phyloP scores from a whole-genome alignment of 495 filamentous ascomycete genomes.

The Talaromyces proteolyticus region DNA sequence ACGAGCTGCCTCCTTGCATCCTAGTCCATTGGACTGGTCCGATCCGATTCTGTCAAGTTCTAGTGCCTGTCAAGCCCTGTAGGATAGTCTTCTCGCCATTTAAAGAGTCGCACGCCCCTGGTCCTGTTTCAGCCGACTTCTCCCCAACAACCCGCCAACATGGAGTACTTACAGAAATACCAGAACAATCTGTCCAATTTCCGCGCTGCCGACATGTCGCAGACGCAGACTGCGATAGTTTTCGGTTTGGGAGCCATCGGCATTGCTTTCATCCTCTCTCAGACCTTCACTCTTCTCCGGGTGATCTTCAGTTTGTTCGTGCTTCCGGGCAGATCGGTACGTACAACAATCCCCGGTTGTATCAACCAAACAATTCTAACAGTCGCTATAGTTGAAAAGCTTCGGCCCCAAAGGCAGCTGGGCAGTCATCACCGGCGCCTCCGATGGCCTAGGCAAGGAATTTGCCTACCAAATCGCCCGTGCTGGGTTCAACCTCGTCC shows the following conservation, averaged over 20 bases:
- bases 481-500: constrained; percentile 86
- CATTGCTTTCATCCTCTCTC: constrained; percentile 49
- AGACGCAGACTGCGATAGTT: constrained; percentile 1
- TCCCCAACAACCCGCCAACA: constrained; percentile 10
- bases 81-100: too few species aligned
- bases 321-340: constrained; percentile 58
- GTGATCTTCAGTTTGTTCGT: constrained; percentile 73
- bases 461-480: constrained; percentile 85
- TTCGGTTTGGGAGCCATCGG: constrained; percentile 35
- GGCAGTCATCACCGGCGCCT: constrained; percentile 93
- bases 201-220: constrained; percentile 5
- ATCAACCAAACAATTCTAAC: not conserved
- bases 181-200: constrained; percentile 24
- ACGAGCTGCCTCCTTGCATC: not conserved
- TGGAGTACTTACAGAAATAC: constrained; percentile 32
- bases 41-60: too few species aligned
- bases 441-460: constrained; percentile 96
- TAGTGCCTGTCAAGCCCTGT: too few species aligned
- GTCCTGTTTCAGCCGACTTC: not conserved
- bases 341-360: constrained; percentile 9
- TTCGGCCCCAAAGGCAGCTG: constrained; percentile 92
- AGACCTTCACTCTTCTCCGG: constrained; percentile 54
- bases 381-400: constrained; percentile 62
- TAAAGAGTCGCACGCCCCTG: too few species aligned
- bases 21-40: not conserved